Evolutionary conservation across 208 protist genomes (phyloP).

Genomic region (Acanthamoeba triangularis): DNA sequence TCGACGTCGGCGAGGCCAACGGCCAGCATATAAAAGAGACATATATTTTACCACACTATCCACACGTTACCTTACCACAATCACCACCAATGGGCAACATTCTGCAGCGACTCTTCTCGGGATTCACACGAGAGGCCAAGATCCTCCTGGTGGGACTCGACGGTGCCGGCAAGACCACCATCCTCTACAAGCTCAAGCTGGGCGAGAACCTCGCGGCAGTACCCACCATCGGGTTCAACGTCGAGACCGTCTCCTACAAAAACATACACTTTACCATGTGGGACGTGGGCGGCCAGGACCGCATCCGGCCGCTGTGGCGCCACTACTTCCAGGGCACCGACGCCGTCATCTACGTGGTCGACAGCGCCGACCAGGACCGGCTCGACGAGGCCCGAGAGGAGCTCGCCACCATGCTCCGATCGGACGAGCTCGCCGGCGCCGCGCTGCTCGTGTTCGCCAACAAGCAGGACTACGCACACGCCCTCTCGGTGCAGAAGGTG

Average conservation of each 20-base stretch:
- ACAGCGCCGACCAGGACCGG: slow-evolving; percentile 93
- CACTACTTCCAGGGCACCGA: slow-evolving; percentile 98
- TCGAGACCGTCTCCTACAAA: background rate
- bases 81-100: no score
- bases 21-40: no score
- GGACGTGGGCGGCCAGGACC: slow-evolving; percentile 58
- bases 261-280: background rate
- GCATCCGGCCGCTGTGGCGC: slow-evolving; percentile 94
- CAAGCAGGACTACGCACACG: slow-evolving; percentile 94
- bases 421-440: slow-evolving; percentile 93
- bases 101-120: no score
- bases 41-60: no score
- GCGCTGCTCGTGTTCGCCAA: slow-evolving; percentile 94
- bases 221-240: slow-evolving; percentile 90
- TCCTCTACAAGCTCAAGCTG: slow-evolving; percentile 88
- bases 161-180: slow-evolving; percentile 98
- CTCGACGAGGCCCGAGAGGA: slow-evolving; percentile 90
- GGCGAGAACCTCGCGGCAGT: slow-evolving; percentile 96
- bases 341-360: slow-evolving; percentile 96
- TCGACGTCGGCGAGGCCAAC: no score
- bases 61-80: no score
- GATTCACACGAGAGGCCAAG: no score
- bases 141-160: no score
- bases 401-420: slow-evolving; percentile 91
- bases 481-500: no score